Conservation (phyloP, 148 eudicot species). For the Suaeda aralocaspica region DNA sequence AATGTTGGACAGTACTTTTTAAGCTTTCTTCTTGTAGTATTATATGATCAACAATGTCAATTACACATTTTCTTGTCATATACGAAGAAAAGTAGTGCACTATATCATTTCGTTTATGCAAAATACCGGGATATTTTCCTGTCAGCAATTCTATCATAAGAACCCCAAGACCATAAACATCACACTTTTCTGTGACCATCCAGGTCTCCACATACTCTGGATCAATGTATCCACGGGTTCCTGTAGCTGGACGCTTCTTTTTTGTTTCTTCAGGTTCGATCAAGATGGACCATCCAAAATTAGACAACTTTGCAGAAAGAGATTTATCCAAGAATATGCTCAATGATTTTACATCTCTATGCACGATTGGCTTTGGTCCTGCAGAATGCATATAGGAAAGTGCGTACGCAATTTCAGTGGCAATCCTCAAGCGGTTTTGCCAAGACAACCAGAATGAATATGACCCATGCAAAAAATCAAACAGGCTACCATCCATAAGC, state of each 20-base stretch:
- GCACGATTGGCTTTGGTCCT: constrained; percentile 23
- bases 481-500: constrained; percentile 20
- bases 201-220: constrained; percentile 21
- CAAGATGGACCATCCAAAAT: constrained; percentile 22
- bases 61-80: constrained; percentile 1
- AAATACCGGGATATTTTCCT: background rate
- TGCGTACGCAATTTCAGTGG: constrained; percentile 29
- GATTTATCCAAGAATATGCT: constrained; percentile 25
- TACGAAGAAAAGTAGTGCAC: constrained; percentile 6
- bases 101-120: background rate
- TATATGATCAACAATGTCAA: constrained; percentile 14
- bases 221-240: constrained; percentile 31
- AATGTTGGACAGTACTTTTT: background rate
- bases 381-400: constrained; percentile 36
- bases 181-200: constrained; percentile 25
- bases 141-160: constrained; percentile 24
- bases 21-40: constrained; percentile 7
- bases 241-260: constrained; percentile 15
- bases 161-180: constrained; percentile 32
- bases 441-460: constrained; percentile 16
- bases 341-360: constrained; percentile 27
- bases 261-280: constrained; percentile 13
- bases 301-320: constrained; percentile 14
- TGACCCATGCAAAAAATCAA: constrained; percentile 10
- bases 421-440: constrained; percentile 25